Evolutionary conservation across 345 rosid genomes (phyloP).

Genomic region (Microcos paniculata): DNA sequence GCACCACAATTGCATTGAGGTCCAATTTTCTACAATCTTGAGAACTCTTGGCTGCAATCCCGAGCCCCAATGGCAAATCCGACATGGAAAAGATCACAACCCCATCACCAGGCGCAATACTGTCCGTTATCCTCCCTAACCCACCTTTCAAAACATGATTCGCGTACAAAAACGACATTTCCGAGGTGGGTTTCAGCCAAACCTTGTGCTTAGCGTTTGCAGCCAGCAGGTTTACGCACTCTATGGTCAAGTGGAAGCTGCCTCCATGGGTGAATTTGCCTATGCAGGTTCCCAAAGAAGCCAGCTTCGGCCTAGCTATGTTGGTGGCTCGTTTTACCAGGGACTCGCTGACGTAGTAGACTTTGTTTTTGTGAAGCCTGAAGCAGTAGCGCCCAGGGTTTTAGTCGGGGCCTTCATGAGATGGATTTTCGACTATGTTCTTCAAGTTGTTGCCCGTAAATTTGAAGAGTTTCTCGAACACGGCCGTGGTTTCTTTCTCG

Average conservation of each 20-base stretch:
- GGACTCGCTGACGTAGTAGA: constrained; percentile 77
- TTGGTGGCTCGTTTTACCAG: constrained; percentile 86
- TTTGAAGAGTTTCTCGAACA: constrained; percentile 77
- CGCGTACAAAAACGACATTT: constrained; percentile 91
- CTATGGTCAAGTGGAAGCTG: constrained; percentile 69
- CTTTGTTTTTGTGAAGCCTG: constrained; percentile 81
- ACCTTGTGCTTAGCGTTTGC: constrained; percentile 85
- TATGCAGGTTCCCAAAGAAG: constrained; percentile 75
- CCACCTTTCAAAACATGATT: constrained; percentile 94
- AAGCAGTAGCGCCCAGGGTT: constrained; percentile 80
- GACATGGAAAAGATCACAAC: constrained; percentile 88
- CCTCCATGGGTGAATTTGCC: constrained; percentile 84
- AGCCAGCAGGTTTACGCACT: constrained; percentile 59
- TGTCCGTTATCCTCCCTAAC: constrained; percentile 79
- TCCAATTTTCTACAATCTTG: constrained; percentile 91
- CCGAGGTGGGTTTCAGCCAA: constrained; percentile 93
- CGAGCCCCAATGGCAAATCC: constrained; percentile 86
- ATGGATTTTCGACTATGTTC: constrained; percentile 83
- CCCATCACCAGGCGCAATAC: constrained; percentile 75
- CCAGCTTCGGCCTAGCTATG: constrained; percentile 54
- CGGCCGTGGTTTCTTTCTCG: constrained; percentile 80
- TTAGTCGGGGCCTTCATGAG: constrained; percentile 81
- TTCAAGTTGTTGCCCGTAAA: constrained; percentile 90
- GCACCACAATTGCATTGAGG: constrained; percentile 80
- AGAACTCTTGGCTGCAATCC: constrained; percentile 70